Percentiles rank a stretch among this genome's conserved stretches.
phyloP scores from a whole-genome alignment of 371 early-diverging fungal genomes.

The Lichtheimia corymbifera region DNA sequence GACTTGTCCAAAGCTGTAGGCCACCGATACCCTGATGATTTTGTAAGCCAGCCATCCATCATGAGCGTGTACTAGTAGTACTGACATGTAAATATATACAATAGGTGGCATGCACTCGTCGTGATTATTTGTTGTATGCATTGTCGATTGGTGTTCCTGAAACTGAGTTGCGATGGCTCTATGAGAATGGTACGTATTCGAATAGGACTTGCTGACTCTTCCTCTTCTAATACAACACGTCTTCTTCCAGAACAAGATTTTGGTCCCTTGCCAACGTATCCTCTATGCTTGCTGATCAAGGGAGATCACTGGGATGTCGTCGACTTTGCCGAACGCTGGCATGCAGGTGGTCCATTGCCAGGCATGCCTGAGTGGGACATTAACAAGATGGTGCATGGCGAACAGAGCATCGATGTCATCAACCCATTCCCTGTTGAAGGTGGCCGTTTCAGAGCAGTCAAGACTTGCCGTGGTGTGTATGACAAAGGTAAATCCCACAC shows the following conservation, averaged over 20 bases:
- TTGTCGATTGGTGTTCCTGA: conserved; percentile 64
- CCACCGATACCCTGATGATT: conserved; percentile 28
- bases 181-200: conserved; percentile 60
- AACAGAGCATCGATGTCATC: conserved; percentile 64
- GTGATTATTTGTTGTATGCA: conserved; percentile 73
- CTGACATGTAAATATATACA: neutral
- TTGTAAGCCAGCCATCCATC: conserved; percentile 9
- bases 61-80: too few species aligned
- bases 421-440: conserved; percentile 63
- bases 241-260: conserved; percentile 3
- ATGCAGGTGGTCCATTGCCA: conserved; percentile 38
- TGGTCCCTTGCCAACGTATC: conserved; percentile 72
- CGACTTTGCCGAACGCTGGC: conserved; percentile 47
- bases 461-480: conserved; percentile 52
- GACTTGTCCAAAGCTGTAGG: conserved; percentile 59
- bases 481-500: conserved; percentile 40
- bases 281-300: conserved; percentile 61
- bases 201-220: too few species aligned
- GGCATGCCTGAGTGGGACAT: conserved; percentile 70
- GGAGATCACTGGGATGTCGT: conserved; percentile 61
- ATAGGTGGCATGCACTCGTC: conserved; percentile 60
- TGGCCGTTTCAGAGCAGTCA: conserved; percentile 46
- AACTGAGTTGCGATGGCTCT: conserved; percentile 62
- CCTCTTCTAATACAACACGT: too few species aligned
- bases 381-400: conserved; percentile 73